phyloP scores from a whole-genome alignment of 805 yeast genomes.

The Starmerella floris region DNA sequence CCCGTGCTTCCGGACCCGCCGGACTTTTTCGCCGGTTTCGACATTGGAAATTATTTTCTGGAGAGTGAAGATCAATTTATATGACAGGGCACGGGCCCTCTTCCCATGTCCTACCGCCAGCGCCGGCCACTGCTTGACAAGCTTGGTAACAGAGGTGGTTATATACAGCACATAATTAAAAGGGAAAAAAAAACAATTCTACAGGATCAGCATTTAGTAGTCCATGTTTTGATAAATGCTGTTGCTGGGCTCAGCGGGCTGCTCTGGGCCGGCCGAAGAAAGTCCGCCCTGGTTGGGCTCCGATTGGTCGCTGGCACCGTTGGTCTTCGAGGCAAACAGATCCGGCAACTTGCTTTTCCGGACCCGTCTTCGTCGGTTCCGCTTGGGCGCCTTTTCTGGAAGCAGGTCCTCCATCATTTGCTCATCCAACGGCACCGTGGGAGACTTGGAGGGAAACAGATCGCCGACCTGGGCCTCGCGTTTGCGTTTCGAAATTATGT shows the following conservation, averaged over 20 bases:
- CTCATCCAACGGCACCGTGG: constrained; percentile 8
- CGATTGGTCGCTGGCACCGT: constrained; percentile 1
- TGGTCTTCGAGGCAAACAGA: constrained; percentile 16
- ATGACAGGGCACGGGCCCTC: too few relatives aligned
- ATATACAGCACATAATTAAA: too few relatives aligned
- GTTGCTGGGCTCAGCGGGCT: background rate
- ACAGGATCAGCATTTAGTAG: too few relatives aligned
- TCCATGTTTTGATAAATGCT: constrained; percentile 19
- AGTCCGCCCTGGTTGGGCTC: background rate
- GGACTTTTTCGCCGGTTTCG: constrained; percentile 11
- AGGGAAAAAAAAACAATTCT: too few relatives aligned
- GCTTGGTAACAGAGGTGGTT: too few relatives aligned
- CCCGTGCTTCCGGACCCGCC: constrained; percentile 3
- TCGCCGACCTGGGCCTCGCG: constrained; percentile 17
- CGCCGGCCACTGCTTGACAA: too few relatives aligned
- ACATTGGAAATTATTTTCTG: constrained; percentile 5
- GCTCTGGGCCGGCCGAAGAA: too few relatives aligned
- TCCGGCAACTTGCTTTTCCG: constrained; percentile 16
- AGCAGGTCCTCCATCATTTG: constrained; percentile 28
- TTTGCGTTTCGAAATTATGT: constrained; percentile 6
- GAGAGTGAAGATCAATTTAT: background rate
- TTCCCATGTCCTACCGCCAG: too few relatives aligned
- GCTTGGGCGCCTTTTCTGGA: constrained; percentile 22
- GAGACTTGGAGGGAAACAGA: constrained; percentile 19
- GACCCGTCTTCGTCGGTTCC: background rate